These are phyloP conservation scores for Hymenoscyphus repandus DNA, from an alignment of 2,329 filamentous ascomycete genomes.

Conservation along the genomic window DNA sequence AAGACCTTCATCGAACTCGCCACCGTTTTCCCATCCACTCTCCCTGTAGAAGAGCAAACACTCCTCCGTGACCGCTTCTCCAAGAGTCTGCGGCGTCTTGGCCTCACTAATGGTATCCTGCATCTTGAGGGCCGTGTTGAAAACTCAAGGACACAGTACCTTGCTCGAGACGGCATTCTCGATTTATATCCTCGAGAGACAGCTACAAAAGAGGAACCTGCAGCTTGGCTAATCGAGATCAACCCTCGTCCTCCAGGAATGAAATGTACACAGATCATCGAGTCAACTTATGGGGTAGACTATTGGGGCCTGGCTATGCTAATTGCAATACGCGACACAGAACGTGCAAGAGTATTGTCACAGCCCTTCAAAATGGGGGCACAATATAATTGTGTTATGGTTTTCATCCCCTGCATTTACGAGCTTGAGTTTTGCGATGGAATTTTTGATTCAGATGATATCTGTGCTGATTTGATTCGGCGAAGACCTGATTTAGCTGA, in stretches of 20 bases:
- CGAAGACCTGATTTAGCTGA: neutral
- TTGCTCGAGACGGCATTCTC: neutral
- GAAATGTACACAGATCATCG: neutral
- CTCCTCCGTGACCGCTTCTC: neutral
- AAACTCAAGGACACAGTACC: neutral
- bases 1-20: neutral
- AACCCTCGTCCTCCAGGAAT: conserved; percentile 2
- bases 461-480: neutral
- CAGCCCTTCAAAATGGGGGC: neutral
- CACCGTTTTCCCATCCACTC: neutral
- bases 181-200: neutral
- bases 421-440: neutral
- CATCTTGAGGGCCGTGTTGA: neutral
- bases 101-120: neutral
- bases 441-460: neutral
- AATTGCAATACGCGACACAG: neutral
- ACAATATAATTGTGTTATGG: neutral
- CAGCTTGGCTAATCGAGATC: conserved; percentile 1
- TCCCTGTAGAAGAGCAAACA: neutral
- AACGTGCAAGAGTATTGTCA: neutral
- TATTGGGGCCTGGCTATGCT: conserved; percentile 1
- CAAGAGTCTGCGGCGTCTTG: neutral
- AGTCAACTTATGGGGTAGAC: conserved; percentile 1
- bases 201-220: neutral
- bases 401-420: neutral